Evolutionary conservation across 2,329 filamentous ascomycete species (phyloP), one percentile per base, ranked within the genome.

Genomic region (Arthrobotrys pseudoclavata): DNA sequence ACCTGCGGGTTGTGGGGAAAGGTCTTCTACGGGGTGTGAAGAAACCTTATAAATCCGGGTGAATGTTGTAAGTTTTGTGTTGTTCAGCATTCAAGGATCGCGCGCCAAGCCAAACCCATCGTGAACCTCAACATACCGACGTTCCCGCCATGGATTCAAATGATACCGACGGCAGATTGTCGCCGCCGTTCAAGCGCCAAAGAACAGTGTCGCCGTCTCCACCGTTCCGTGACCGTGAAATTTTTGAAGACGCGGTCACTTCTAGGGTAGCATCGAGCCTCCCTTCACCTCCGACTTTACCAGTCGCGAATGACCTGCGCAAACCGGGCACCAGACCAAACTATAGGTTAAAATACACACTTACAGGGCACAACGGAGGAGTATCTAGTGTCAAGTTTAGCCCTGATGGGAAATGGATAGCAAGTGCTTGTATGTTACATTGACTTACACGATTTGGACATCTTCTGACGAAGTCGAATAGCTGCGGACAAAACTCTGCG

Each of bases 341-440:
- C 82, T 97, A 94, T 85, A 87, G 86, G 48, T 88, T 90, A 37
- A 89, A 89, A 66, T 88, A 94, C 79, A 87, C 91, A 20, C 87
- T 97, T 20, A 88, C 87, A 77, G 94, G 94, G 1, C 95, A 98
- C 85, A 87, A 88, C 61, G 90, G 91, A 76, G 90, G 92, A 22
- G 89, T 98, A 0, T 92, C 94, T 1, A 90, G 93, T 67, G 93
- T 97, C 60, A 92, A 92, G 81, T 96, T 97, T 84, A 97, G 94
- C 0, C 96, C 95, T 0, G 91, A 97, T 84, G 93, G 94, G 4
- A 88, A 89, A 34, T 96, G 92, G 89, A 92, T 99, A 80, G 96
- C 96, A 20, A 96, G 92, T 79, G 92, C 91, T 64, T 97, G 87
- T 88, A 84, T 81, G 86, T 82, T 52, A 40, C 24, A 48, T 72